Conservation (phyloP, 1,284 basidiomycete species). For the Cryptococcus jaspeensis region DNA sequence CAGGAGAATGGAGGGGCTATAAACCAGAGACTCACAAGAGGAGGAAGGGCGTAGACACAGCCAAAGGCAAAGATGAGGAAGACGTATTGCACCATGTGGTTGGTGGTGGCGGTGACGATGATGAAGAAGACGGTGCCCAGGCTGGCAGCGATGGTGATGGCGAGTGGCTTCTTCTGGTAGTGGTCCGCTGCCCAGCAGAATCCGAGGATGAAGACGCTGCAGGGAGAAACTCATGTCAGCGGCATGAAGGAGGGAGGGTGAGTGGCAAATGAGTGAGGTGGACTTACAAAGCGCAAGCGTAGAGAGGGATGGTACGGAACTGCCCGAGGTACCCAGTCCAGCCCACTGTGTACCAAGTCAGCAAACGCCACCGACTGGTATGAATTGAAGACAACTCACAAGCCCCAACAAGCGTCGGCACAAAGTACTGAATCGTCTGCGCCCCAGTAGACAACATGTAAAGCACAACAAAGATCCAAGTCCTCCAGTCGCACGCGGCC, state of each 20-base stretch:
- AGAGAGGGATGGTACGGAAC: constrained; percentile 56
- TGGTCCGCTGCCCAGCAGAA: constrained; percentile 54
- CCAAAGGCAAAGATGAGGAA: constrained; percentile 55
- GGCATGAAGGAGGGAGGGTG: background rate
- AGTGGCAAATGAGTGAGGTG: too few relatives aligned
- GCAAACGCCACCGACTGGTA: background rate
- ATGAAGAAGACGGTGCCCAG: constrained; percentile 51
- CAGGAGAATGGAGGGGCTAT: background rate
- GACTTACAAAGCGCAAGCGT: constrained; percentile 42
- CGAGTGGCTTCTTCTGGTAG: constrained; percentile 49
- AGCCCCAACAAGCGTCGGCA: constrained; percentile 50
- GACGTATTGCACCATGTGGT: constrained; percentile 52
- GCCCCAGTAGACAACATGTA: constrained; percentile 53
- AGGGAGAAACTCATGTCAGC: background rate
- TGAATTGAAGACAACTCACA: constrained; percentile 12
- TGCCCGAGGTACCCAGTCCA: constrained; percentile 51
- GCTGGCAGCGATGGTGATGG: constrained; percentile 41
- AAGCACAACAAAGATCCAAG: constrained; percentile 46
- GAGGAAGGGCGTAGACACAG: constrained; percentile 53
- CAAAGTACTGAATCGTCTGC: constrained; percentile 56
- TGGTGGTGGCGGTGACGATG: constrained; percentile 45
- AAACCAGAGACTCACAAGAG: constrained; percentile 34
- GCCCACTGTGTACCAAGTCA: constrained; percentile 30
- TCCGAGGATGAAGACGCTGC: constrained; percentile 43
- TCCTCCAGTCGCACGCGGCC: constrained; percentile 37